These are phyloP conservation scores for Suhomyces coccinellae DNA, from an alignment of 1,139 yeast species.

Conservation along the genomic window DNA sequence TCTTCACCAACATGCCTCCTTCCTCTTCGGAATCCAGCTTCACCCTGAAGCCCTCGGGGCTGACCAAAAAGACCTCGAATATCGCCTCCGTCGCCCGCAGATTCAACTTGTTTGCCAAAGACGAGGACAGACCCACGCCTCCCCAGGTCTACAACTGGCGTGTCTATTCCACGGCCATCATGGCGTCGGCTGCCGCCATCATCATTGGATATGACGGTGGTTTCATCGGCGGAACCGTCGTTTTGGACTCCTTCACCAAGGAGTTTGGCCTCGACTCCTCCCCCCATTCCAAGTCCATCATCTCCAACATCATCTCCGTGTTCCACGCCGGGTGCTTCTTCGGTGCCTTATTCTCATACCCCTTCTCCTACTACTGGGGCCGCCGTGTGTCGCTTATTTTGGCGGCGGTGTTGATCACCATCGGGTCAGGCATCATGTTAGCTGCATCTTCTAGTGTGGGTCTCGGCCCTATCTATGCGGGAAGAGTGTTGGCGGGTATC, in stretches of 20 bases:
- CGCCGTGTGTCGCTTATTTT: constrained; percentile 35
- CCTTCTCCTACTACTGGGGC: constrained; percentile 41
- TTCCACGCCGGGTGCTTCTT: constrained; percentile 51
- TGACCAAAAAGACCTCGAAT: neutral
- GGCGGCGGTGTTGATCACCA: constrained; percentile 37
- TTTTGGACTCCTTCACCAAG: constrained; percentile 34
- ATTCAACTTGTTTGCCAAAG: constrained; percentile 27
- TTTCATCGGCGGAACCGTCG: constrained; percentile 45
- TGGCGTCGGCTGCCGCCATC: constrained; percentile 43
- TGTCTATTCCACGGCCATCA: constrained; percentile 37
- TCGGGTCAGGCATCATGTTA: constrained; percentile 44
- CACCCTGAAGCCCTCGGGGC: neutral
- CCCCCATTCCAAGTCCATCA: constrained; percentile 24
- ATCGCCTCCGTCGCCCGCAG: constrained; percentile 1
- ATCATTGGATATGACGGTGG: constrained; percentile 47
- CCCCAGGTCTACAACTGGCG: constrained; percentile 39
- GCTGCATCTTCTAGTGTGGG: constrained; percentile 33
- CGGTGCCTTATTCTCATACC: constrained; percentile 46
- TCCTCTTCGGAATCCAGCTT: constrained; percentile 1
- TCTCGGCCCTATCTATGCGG: constrained; percentile 44
- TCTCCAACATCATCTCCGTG: constrained; percentile 42
- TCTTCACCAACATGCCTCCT: neutral
- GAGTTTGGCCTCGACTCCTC: constrained; percentile 36
- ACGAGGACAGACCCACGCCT: constrained; percentile 45
- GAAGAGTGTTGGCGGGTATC: constrained; percentile 42